These are phyloP conservation scores for Suillus fuscotomentosus DNA, from an alignment of 768 basidiomycete genomes.

Conservation along the genomic window DNA sequence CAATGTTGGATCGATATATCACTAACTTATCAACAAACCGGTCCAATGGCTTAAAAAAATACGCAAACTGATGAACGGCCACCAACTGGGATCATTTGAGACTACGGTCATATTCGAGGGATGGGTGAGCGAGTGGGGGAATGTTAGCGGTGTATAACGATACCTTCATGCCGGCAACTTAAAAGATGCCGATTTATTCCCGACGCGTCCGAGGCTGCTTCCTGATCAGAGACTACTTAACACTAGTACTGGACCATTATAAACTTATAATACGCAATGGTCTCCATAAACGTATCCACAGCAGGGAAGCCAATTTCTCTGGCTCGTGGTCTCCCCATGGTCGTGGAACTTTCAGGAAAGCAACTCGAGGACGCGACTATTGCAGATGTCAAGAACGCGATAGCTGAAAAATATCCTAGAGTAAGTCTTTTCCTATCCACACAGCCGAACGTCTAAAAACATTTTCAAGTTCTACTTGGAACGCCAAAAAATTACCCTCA, in stretches of 20 bases:
- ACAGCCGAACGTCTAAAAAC: slow-evolving; percentile 5
- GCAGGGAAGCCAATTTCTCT: slow-evolving; percentile 45
- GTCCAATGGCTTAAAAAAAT: too few species aligned
- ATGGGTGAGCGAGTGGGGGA: too few species aligned
- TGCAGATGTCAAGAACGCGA: slow-evolving; percentile 63
- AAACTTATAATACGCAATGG: slow-evolving; percentile 34
- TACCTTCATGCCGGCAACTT: too few species aligned
- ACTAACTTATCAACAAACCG: too few species aligned
- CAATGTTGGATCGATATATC: too few species aligned
- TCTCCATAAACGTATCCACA: slow-evolving; percentile 52
- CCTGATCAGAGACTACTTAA: not conserved
- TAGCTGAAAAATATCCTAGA: slow-evolving; percentile 55
- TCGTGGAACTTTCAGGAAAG: slow-evolving; percentile 47
- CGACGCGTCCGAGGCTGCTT: too few species aligned
- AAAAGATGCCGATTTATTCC: too few species aligned
- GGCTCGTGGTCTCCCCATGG: slow-evolving; percentile 50
- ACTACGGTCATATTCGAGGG: too few species aligned
- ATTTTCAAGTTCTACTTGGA: slow-evolving; percentile 58
- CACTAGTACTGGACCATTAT: not conserved
- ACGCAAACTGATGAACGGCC: too few species aligned
- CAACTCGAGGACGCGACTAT: slow-evolving; percentile 52
- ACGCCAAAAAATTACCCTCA: slow-evolving; percentile 72
- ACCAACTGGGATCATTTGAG: too few species aligned
- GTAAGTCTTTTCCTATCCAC: slow-evolving; percentile 29
- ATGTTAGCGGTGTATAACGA: too few species aligned